phyloP scores from a whole-genome alignment of 1,139 yeast species.

The Kazachstania sp. region DNA sequence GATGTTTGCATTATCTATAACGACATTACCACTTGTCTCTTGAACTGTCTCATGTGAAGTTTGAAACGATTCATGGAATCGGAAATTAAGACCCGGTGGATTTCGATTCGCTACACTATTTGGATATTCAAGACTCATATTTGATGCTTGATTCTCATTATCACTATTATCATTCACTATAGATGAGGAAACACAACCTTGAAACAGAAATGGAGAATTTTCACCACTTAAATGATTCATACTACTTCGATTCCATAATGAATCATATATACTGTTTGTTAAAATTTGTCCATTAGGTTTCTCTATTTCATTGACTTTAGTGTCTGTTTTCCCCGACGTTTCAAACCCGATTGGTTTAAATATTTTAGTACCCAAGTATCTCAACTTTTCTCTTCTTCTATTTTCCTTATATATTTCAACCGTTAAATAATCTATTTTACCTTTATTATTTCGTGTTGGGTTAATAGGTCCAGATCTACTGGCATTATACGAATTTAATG shows the following conservation, averaged over 20 bases:
- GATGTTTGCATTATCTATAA: not conserved
- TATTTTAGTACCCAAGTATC: conserved; percentile 19
- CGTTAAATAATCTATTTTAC: not conserved
- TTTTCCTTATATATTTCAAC: conserved; percentile 1
- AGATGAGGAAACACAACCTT: not conserved
- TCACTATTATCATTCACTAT: not conserved
- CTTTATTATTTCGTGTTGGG: not conserved
- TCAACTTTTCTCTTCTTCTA: conserved; percentile 9
- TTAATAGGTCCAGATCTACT: not conserved
- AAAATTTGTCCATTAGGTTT: not conserved
- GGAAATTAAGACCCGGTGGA: not conserved
- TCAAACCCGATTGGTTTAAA: conserved; percentile 25
- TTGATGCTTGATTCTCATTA: not conserved
- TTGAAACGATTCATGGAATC: conserved; percentile 3
- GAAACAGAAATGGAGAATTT: not conserved
- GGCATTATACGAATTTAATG: not conserved
- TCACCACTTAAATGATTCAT: not conserved
- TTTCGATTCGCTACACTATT: not conserved
- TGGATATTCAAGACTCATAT: not conserved
- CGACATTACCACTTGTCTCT: conserved; percentile 6
- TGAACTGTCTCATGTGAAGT: not conserved
- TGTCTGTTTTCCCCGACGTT: conserved; percentile 5
- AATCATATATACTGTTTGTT: not conserved
- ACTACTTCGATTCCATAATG: not conserved
- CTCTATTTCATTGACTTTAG: not conserved